Evolutionary conservation across 139 green algal genomes (phyloP), one percentile per base, ranked within the genome.

Genomic region (Mychonastes homosphaera): DNA sequence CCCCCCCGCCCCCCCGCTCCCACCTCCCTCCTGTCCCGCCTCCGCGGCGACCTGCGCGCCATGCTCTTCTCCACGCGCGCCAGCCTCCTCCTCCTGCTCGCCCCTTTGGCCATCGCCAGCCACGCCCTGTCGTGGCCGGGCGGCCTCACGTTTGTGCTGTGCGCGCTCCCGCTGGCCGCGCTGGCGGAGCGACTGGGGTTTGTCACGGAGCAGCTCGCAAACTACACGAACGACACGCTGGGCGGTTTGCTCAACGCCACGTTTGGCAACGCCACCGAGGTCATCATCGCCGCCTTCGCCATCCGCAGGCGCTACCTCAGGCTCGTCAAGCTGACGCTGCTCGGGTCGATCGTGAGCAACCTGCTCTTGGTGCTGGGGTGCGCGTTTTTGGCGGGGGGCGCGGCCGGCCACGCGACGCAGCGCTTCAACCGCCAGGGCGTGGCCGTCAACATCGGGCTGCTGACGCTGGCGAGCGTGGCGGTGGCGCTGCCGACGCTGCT

Each of bases 301-400:
- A 67, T 67, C 7, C 10, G 12, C 9, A n/a, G 29, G 19, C 70
- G 56, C 27, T 75, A 65, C 27, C 46, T 88, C 40, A 65, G 84
- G 3, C 72, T 92, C 13, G 84, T 92, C 35, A 83, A 92, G 79
- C 73, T 92, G 18, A 85, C 77, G 1, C 68, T 92, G 30, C 67
- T 92, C 24, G 84, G 84, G 18, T 83, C 67, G 36, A 76, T 92
- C 30, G 54, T 89, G 21, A 80, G 67, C 51, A 92, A 92, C 74
- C 70, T 92, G 70, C 64, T 92, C 58, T 73, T 92, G 36, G 84
- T 92, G 16, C 59, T 92, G 57, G 84, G 84, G 32, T 78, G 68
- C 19, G 84, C 84, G 21, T 91, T 92, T 67, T 65, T 90, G 7
- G 65, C 81, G n/a, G 83, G 84, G 8, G 84, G 83, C 16, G 29